Evolutionary conservation across 768 basidiomycete genomes (phyloP), one percentile per base, ranked within the genome.

Genomic region (Agrocybe praecox): DNA sequence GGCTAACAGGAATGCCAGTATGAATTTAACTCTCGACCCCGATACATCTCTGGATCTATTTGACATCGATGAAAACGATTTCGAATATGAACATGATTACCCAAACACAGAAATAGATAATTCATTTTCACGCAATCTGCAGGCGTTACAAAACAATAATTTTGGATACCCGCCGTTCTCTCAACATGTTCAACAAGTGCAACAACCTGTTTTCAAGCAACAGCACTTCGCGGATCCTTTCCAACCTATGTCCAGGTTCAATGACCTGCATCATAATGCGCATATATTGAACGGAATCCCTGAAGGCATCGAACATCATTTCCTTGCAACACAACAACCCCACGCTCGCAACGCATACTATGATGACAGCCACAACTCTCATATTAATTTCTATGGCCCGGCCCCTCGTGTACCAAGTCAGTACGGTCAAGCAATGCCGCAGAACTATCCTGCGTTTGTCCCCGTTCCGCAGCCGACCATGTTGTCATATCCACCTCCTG

Each of bases 1-100:
- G 17, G 62, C 61, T 11, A 58, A 62, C 46, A 62, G 63, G 33
- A 71, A 65, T 55, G 58, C 63, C 49, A 71, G 65, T 55, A 71
- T 72, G 57, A 77, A 70, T 57, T 58, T 73, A 47, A 69, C 71
- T 40, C 57, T 75, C 24, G 74, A 73, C 52, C 70, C 70, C 66
- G 80, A 79, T 62, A 73, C 79, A 65, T 74, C 77, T 64, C 62
- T 79, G 42, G 82, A 89, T 34, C 74, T 90, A 55, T 90, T 88
- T 66, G 86, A 90, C 65, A 90, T 91, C 59, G 84, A 89, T 63
- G 89, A 90, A 69, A 85, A 86, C 64, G 83, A 85, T 55, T 81
- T 82, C 62, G 84, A 85, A 65, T 74, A 76, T 54, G 77, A 79
- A 47, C 69, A 72, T 45, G 75, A 78, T n/a, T 70, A 70, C 57